Evolutionary conservation across 192 early-diverging fungal genomes (phyloP), one percentile per base, ranked within the genome.

Genomic region (Haplosporangium gracile): DNA sequence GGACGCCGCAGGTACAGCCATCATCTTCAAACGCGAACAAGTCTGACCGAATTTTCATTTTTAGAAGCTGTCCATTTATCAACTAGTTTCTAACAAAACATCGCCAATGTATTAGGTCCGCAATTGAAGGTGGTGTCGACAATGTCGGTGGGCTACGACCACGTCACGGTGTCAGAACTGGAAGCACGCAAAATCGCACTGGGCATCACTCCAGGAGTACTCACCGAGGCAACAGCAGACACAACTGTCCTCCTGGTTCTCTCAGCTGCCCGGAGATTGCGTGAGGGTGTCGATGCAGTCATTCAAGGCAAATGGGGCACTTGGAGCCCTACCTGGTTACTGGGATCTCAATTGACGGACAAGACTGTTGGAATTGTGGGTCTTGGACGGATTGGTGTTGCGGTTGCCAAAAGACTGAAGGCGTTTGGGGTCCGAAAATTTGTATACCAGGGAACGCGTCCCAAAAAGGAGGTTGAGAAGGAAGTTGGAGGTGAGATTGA

Each of bases 161-260:
- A 97, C 77, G 93, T 97, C 29, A 93, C 95, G 77, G 74, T 92
- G 0, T 75, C 74, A 8, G 92, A 89, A 10, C 78, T 94, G 24
- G 82, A 91, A 29, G 87, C 88, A 11, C 89, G 91, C 26, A 88
- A 88, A 3, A 84, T 97, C n/a, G 57, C 68, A 24, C 77, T 98
- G 9, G 97, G 97, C 7, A 92, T 95, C 81, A 98, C 97, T 1
- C 96, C 97, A 8, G 95, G 95, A 72, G 97, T 97, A 2, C 89
- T 97, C 51, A 98, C 97, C 0, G 96, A 97, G 75, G 96, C 97
- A 0, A 95, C 95, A 18, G 97, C 97, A 8, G 97, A 97, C 51
- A 90, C 96, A 8, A 94, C 96, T 0, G 90, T 95, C 6, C 89
- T 96, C n/a, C 88, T 98, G 74, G 90, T 95, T 22, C 87, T 98